These are phyloP conservation scores for Tagetes patula DNA, from an alignment of 129 eudicot genomes.

Conservation along the genomic window DNA sequence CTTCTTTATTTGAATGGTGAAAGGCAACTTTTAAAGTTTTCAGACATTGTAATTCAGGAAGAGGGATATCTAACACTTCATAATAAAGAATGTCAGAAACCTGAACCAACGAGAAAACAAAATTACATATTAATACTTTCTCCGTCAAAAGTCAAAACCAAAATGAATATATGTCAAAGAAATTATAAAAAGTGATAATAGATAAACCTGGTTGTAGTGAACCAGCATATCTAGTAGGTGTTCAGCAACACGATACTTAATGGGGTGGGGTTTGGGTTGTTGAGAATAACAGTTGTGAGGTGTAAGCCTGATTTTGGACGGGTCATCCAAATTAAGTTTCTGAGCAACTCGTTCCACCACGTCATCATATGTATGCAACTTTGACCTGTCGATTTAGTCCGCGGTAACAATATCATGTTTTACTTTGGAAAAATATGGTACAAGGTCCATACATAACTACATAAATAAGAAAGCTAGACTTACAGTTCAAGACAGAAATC, in stretches of 20 bases:
- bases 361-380: conserved; percentile 80
- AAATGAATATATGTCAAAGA: not conserved
- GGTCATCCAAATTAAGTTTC: conserved; percentile 71
- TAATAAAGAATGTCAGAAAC: conserved; percentile 85
- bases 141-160: conserved; percentile 13
- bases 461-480: conserved; percentile 26
- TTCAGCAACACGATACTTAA: conserved; percentile 76
- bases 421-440: not conserved
- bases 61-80: conserved; percentile 93
- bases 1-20: conserved; percentile 83
- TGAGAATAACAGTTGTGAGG: conserved; percentile 96
- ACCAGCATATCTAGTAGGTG: conserved; percentile 88
- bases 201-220: conserved; percentile 83
- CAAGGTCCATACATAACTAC: conserved; percentile 9
- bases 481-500: conserved; percentile 87
- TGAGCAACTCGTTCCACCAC: conserved; percentile 84
- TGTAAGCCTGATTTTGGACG: conserved; percentile 90
- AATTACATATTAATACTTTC: not conserved
- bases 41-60: conserved; percentile 86
- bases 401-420: conserved; percentile 4
- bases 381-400: conserved; percentile 49
- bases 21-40: conserved; percentile 92
- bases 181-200: conserved; percentile 7
- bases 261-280: conserved; percentile 88
- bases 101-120: conserved; percentile 36